phyloP scores from a whole-genome alignment of 495 filamentous ascomycete species.

The Aspergillus sclerotiicarbonarius region DNA sequence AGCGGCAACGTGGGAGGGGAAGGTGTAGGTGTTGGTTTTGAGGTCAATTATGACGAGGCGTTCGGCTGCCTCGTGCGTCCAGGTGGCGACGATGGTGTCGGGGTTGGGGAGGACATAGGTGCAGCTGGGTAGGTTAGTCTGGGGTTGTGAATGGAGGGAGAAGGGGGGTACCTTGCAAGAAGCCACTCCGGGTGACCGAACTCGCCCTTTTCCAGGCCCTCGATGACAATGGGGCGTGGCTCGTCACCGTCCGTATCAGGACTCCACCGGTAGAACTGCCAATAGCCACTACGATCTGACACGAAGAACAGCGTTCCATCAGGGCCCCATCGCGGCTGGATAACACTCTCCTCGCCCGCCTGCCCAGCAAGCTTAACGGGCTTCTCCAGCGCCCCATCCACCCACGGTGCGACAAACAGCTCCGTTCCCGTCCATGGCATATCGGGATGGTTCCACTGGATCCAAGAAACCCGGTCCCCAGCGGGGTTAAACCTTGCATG shows the following conservation, averaged over 20 bases:
- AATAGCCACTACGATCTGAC: slow-evolving; percentile 40
- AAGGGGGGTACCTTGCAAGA: slow-evolving; percentile 32
- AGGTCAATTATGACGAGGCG: slow-evolving; percentile 23
- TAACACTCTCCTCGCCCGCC: slow-evolving; percentile 31
- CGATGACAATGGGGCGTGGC: slow-evolving; percentile 15
- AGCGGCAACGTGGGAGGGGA: slow-evolving; percentile 22
- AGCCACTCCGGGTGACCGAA: slow-evolving; percentile 39
- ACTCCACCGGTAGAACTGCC: slow-evolving; percentile 38
- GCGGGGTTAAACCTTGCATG: slow-evolving; percentile 47
- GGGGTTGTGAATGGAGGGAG: background rate
- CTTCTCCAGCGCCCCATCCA: slow-evolving; percentile 21
- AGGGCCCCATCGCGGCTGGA: slow-evolving; percentile 44
- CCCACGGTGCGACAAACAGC: slow-evolving; percentile 39
- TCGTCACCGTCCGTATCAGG: slow-evolving; percentile 9
- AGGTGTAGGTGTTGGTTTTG: slow-evolving; percentile 12
- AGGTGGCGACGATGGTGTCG: slow-evolving; percentile 34
- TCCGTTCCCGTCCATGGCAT: slow-evolving; percentile 49
- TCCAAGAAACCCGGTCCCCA: slow-evolving; percentile 44
- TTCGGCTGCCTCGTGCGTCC: slow-evolving; percentile 25
- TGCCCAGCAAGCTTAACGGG: slow-evolving; percentile 30
- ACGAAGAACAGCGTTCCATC: slow-evolving; percentile 45
- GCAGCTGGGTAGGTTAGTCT: slow-evolving; percentile 20
- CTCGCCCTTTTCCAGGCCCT: slow-evolving; percentile 37
- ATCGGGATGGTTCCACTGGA: slow-evolving; percentile 50
- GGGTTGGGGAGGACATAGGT: slow-evolving; percentile 37